Evolutionary conservation across 2,329 filamentous ascomycete species (phyloP).

Genomic region (Fusarium mundagurra): DNA sequence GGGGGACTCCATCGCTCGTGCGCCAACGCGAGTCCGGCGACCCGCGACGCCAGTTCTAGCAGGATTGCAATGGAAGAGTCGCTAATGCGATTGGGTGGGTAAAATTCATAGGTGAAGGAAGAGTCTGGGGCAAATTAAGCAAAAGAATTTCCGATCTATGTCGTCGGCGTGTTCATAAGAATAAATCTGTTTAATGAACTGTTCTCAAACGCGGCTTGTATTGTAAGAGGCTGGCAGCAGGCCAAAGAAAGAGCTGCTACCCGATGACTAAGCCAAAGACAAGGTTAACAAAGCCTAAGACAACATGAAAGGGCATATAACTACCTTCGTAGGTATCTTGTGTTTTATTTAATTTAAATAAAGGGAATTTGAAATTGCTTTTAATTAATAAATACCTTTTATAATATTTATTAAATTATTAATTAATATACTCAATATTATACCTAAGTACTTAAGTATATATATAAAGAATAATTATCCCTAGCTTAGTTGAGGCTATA

Average conservation of each 20-base stretch:
- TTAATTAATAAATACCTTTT: neutral
- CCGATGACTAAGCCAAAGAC: slow-evolving; percentile 7
- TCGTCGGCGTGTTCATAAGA: neutral
- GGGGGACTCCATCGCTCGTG: slow-evolving; percentile 33
- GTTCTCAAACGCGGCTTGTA: neutral
- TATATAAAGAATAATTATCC: too few species aligned
- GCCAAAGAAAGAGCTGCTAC: neutral
- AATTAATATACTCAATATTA: fast-evolving
- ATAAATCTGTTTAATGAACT: neutral
- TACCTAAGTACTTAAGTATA: too few species aligned
- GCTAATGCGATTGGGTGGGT: neutral
- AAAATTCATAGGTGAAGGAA: neutral
- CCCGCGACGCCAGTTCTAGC: slow-evolving; percentile 2
- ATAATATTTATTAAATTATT: neutral
- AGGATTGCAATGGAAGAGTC: neutral
- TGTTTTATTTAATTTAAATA: neutral
- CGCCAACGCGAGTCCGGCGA: slow-evolving; percentile 13
- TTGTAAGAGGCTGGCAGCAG: neutral
- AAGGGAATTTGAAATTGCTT: neutral
- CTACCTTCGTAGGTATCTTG: neutral
- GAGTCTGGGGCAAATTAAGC: too few species aligned
- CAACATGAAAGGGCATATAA: neutral
- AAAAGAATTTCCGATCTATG: neutral
- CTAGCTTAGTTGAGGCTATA: neutral
- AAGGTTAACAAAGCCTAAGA: neutral